Base-by-base conservation (phyloP, 306 rosid genomes). In the Trifolium repens region DNA sequence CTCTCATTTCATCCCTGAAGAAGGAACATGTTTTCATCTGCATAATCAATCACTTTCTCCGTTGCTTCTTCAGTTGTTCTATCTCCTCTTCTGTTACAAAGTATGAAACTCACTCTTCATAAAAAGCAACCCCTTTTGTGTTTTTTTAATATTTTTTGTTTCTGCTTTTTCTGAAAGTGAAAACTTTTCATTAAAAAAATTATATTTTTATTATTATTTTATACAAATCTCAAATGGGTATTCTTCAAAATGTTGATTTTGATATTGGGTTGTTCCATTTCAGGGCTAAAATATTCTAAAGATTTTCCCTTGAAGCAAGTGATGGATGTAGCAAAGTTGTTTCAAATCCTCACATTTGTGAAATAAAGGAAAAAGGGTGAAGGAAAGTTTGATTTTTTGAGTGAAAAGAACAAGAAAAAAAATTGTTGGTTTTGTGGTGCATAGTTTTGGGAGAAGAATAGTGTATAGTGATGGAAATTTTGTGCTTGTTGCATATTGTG, bases 401-500 rank as follows among this genome's bases (percentile, higher is more conserved):
- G 60, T 19, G 39, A 43, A 67, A 67, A 58, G 71, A 64, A 47
- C 77, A 80, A 65, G 54, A 50, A 71, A 19, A 69, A 58, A 66
- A 60, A 37, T 42, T 67, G 50, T 77, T 72, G 69, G 52, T 80
- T 70, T 27, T 64, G 76, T 76, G 40, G 74, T 71, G 13, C 78
- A 60, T 53, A 8, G 59, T 70, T 70, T 84, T 65, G 60, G 49
- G 73, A 59, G 85, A 69, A 67, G 63, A 68, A 68, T 64, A 69
- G 53, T 79, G 72, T 75, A 24, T 30, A 42, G 55, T 77, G 44
- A 94, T 90, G 99, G 82, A 79, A 22, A 59, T 79, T 67, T 46
- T 85, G 84, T 71, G 78, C 49, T 72, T 77, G 42, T 66, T 90
- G 67, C 76, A 60, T 65, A 47, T 90, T 85, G 62, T 92, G 67